A percentile compares a stretch with the other conserved stretches of the same genome.
phyloP scores from a whole-genome alignment of 345 rosid genomes.

The Pseudoturritis turrita region DNA sequence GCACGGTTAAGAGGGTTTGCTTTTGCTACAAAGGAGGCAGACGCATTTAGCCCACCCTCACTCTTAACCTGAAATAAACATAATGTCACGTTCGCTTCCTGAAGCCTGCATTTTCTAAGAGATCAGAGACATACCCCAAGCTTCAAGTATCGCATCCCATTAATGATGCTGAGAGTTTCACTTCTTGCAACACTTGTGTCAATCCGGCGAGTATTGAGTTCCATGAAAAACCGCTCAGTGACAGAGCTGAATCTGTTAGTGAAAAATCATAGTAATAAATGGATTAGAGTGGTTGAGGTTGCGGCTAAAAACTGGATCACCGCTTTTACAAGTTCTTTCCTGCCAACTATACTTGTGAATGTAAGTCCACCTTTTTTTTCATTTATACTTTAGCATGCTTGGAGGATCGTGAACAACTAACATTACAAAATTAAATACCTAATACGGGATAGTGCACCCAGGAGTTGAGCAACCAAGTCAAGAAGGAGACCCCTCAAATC shows the following conservation, averaged over 20 bases:
- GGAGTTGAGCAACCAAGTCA: conserved; percentile 93
- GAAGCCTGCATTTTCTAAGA: conserved; percentile 9
- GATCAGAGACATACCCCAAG: conserved; percentile 72
- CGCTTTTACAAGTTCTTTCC: conserved; percentile 5
- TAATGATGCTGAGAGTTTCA: conserved; percentile 89
- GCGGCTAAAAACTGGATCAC: not conserved
- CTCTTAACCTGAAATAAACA: conserved; percentile 69
- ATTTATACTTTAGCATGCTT: not conserved
- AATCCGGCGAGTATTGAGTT: conserved; percentile 80
- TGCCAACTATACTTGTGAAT: not conserved
- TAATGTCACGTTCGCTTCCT: conserved; percentile 27
- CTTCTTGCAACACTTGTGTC: conserved; percentile 84
- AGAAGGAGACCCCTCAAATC: conserved; percentile 96
- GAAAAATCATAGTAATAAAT: conserved; percentile 14
- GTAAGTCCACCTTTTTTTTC: not conserved
- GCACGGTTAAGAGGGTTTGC: conserved; percentile 92
- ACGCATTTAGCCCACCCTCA: conserved; percentile 97
- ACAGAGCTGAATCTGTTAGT: conserved; percentile 85
- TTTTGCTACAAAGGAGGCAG: conserved; percentile 97
- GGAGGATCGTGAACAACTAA: not conserved
- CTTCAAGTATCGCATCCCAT: conserved; percentile 98
- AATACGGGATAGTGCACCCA: conserved; percentile 96
- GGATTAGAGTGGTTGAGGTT: conserved; percentile 11
- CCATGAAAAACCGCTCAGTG: conserved; percentile 95
- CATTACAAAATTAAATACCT: conserved; percentile 45